A percentile compares a stretch with the other conserved stretches of the same genome.
Evolutionary conservation across 331 rosid genomes (phyloP).

Genomic region (Telfairia occidentalis): DNA sequence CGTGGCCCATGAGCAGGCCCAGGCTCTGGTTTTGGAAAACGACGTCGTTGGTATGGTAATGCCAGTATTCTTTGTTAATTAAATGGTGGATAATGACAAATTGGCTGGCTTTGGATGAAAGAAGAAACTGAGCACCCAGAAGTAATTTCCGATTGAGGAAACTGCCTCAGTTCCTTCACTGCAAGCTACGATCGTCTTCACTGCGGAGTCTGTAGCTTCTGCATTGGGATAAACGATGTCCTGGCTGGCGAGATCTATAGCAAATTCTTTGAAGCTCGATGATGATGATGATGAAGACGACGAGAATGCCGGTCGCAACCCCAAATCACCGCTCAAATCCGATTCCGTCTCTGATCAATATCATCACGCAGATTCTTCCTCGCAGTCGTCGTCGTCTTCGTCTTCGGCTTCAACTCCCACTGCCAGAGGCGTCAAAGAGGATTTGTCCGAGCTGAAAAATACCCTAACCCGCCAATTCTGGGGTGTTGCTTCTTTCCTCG

Average conservation of each 20-base stretch:
- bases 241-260: constrained; percentile 11
- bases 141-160: constrained; percentile 3
- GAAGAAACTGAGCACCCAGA: background rate
- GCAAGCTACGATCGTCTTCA: background rate
- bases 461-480: constrained; percentile 80
- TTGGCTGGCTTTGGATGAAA: background rate
- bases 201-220: background rate
- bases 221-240: background rate
- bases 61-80: background rate
- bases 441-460: constrained; percentile 61
- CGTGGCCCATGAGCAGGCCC: background rate
- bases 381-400: constrained; percentile 9
- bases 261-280: constrained; percentile 13
- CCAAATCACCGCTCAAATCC: constrained; percentile 12
- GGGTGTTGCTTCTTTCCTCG: constrained; percentile 84
- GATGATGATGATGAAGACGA: constrained; percentile 10
- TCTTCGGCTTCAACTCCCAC: constrained; percentile 38
- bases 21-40: background rate
- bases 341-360: constrained; percentile 18
- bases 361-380: constrained; percentile 3
- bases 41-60: background rate
- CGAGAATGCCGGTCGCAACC: background rate
- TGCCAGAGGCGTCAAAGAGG: constrained; percentile 71
- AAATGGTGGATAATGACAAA: background rate
- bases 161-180: constrained; percentile 15